Percentiles rank a stretch among this genome's conserved stretches.
Conservation (phyloP, 495 filamentous ascomycete genomes). For the Lineolata rhizophorae region DNA sequence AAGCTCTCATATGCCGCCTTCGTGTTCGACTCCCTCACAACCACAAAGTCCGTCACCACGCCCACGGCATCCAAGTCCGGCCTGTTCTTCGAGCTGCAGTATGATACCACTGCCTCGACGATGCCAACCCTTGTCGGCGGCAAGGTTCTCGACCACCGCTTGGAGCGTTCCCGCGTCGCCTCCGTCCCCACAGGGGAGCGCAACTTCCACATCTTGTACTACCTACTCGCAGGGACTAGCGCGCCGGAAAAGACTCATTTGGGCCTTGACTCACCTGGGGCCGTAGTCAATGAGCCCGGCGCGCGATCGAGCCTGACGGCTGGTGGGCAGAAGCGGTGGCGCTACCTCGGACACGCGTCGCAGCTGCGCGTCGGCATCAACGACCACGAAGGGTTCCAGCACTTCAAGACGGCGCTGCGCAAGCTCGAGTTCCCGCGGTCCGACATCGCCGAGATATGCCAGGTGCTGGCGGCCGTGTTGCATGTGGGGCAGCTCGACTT, state of each 20-base stretch:
- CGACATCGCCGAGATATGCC: slow-evolving; percentile 92
- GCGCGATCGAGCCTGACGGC: slow-evolving; percentile 27
- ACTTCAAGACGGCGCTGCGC: slow-evolving; percentile 87
- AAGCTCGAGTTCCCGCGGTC: slow-evolving; percentile 83
- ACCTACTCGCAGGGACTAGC: slow-evolving; percentile 80
- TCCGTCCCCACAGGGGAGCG: slow-evolving; percentile 85
- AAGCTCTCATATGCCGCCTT: slow-evolving; percentile 88
- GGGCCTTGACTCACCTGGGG: slow-evolving; percentile 42
- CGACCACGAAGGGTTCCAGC: slow-evolving; percentile 82
- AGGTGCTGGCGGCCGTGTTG: slow-evolving; percentile 73
- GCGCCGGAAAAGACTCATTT: slow-evolving; percentile 74
- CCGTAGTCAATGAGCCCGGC: slow-evolving; percentile 18
- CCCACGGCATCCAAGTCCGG: slow-evolving; percentile 90
- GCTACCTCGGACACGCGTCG: slow-evolving; percentile 86
- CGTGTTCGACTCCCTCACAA: slow-evolving; percentile 86
- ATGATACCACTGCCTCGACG: slow-evolving; percentile 65
- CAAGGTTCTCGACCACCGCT: slow-evolving; percentile 78
- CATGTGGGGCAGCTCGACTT: slow-evolving; percentile 96
- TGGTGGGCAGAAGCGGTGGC: slow-evolving; percentile 56
- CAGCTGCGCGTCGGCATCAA: slow-evolving; percentile 95
- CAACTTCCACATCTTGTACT: slow-evolving; percentile 91
- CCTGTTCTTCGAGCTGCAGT: slow-evolving; percentile 87
- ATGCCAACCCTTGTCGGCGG: slow-evolving; percentile 74
- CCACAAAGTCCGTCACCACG: slow-evolving; percentile 90
- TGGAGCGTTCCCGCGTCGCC: slow-evolving; percentile 78